Conservation (phyloP, 345 rosid species). For the Geranium rotundifolium region DNA sequence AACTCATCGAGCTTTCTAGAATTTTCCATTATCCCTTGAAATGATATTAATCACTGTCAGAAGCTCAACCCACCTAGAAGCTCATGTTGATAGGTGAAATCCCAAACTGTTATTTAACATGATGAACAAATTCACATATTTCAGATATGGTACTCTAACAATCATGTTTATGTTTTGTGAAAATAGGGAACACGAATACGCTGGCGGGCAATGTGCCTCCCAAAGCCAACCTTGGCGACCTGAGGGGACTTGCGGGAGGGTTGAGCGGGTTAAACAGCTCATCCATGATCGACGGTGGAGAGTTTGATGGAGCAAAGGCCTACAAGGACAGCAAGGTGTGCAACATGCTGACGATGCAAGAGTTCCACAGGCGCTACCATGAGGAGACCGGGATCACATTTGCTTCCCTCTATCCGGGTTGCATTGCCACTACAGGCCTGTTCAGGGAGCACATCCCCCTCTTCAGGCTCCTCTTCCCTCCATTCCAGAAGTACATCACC, state of each 20-base stretch:
- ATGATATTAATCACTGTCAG: too few species aligned
- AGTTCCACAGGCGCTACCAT: conserved; percentile 86
- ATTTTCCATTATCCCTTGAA: too few species aligned
- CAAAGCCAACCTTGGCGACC: conserved; percentile 85
- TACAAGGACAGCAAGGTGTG: conserved; percentile 98
- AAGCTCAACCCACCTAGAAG: too few species aligned
- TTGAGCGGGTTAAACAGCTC: conserved; percentile 63
- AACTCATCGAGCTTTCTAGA: too few species aligned
- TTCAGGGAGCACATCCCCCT: conserved; percentile 93
- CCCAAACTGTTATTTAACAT: too few species aligned
- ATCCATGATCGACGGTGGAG: conserved; percentile 89
- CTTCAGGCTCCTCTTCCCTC: conserved; percentile 85
- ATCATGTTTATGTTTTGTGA: neutral
- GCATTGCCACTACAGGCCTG: conserved; percentile 95
- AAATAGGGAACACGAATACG: conserved; percentile 81
- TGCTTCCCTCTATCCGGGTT: conserved; percentile 92
- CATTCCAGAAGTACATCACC: conserved; percentile 94
- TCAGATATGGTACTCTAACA: too few species aligned
- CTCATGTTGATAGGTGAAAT: too few species aligned
- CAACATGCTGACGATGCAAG: conserved; percentile 95
- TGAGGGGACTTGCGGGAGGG: conserved; percentile 85
- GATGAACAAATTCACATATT: too few species aligned
- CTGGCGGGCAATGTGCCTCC: conserved; percentile 99
- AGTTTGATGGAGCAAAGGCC: conserved; percentile 91
- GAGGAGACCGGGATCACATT: conserved; percentile 80